These are phyloP conservation scores for Linnemannia hyalina DNA, from an alignment of 192 early-diverging fungal species.

Conservation along the genomic window DNA sequence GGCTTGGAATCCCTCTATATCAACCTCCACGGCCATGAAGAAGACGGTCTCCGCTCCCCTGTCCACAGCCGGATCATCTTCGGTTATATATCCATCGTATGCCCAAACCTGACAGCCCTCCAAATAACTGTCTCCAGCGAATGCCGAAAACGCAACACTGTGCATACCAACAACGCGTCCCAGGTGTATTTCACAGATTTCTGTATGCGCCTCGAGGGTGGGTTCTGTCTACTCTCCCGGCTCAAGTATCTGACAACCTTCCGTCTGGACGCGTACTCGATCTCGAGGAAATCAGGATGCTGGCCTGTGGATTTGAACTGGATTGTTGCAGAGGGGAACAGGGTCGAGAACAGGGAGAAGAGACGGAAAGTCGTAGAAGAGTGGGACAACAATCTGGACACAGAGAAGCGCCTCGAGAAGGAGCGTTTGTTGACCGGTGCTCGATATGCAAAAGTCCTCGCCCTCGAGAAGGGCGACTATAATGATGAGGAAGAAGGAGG, in stretches of 20 bases:
- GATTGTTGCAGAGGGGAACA: neutral
- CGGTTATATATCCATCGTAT: neutral
- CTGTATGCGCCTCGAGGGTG: neutral
- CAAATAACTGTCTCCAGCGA: neutral
- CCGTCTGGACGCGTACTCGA: neutral
- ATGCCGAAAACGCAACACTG: neutral
- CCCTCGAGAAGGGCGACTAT: neutral
- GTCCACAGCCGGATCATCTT: neutral
- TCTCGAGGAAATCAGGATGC: neutral
- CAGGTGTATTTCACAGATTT: neutral
- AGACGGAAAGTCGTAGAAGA: neutral
- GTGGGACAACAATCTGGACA: neutral
- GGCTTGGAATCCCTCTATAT: neutral
- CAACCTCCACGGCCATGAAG: neutral
- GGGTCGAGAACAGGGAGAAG: neutral
- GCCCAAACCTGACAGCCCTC: neutral
- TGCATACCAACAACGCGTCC: neutral
- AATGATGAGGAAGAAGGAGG: neutral
- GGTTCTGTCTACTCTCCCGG: neutral
- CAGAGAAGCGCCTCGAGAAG: neutral
- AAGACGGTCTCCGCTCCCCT: neutral
- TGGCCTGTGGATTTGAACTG: conserved; percentile 3
- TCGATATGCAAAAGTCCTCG: neutral
- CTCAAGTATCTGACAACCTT: neutral
- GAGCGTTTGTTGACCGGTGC: neutral